Evolutionary conservation across 1,139 yeast species (phyloP).

Genomic region (Lodderomyces pseudojiufengensis): DNA sequence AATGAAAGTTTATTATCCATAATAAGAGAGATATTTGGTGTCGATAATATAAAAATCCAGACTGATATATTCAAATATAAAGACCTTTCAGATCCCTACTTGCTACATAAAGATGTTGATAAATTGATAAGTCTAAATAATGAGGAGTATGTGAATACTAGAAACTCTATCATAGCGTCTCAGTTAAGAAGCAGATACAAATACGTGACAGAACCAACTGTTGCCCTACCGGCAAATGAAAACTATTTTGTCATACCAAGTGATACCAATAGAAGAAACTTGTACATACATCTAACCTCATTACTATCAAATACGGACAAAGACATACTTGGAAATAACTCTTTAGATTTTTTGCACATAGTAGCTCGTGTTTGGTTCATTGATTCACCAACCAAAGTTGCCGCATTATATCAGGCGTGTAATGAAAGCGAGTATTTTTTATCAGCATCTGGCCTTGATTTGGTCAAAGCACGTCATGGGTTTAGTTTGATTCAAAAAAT

Average conservation of each 20-base stretch:
- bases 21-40: constrained; percentile 38
- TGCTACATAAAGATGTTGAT: constrained; percentile 44
- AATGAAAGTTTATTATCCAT: constrained; percentile 36
- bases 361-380: constrained; percentile 63
- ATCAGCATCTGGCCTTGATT: constrained; percentile 22
- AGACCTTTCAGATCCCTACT: constrained; percentile 40
- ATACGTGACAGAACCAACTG: constrained; percentile 31
- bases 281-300: constrained; percentile 1
- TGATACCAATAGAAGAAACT: constrained; percentile 4
- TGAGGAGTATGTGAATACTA: constrained; percentile 10
- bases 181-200: constrained; percentile 38
- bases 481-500: constrained; percentile 24
- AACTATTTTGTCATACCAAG: constrained; percentile 43
- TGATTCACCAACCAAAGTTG: constrained; percentile 49
- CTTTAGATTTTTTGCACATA: constrained; percentile 40
- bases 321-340: not conserved
- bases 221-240: constrained; percentile 30
- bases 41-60: constrained; percentile 43
- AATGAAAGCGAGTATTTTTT: constrained; percentile 29
- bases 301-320: not conserved
- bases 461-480: constrained; percentile 13
- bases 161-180: constrained; percentile 39
- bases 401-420: constrained; percentile 51
- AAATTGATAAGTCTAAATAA: constrained; percentile 13
- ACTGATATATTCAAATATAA: constrained; percentile 45